phyloP scores from a whole-genome alignment of 768 basidiomycete genomes.

The Agrocybe praecox region DNA sequence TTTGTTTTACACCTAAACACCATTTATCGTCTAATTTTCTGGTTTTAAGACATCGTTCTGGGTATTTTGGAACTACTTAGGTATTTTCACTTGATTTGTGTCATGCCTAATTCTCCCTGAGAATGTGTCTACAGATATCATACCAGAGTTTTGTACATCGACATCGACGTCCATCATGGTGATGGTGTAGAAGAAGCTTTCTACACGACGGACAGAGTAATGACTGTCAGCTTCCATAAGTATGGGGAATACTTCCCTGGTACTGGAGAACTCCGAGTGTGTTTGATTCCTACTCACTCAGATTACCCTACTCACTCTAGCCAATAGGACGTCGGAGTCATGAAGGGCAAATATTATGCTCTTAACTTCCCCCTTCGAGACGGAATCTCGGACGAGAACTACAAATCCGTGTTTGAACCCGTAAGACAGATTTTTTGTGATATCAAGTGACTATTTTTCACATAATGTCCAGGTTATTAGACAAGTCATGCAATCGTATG shows the following conservation, averaged over 20 bases:
- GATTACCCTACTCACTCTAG: constrained; percentile 4
- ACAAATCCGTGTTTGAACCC: constrained; percentile 94
- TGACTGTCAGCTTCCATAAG: constrained; percentile 98
- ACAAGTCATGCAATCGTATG: constrained; percentile 93
- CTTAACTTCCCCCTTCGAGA: constrained; percentile 95
- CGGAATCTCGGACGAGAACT: constrained; percentile 94
- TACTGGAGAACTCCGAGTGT: constrained; percentile 91
- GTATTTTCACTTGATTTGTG: constrained; percentile 31
- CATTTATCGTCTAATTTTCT: constrained; percentile 1
- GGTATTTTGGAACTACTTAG: constrained; percentile 93
- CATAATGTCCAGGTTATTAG: constrained; percentile 69
- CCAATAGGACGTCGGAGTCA: constrained; percentile 83
- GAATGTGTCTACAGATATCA: constrained; percentile 66
- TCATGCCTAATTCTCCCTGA: too few species aligned
- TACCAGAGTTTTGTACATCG: constrained; percentile 93
- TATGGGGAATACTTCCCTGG: constrained; percentile 99
- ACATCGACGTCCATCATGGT: constrained; percentile 98
- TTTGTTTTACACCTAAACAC: constrained; percentile 3
- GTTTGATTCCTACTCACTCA: neutral
- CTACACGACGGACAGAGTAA: constrained; percentile 97
- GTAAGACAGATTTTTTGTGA: constrained; percentile 45
- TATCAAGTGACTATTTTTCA: neutral
- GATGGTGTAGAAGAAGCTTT: constrained; percentile 99
- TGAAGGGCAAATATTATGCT: constrained; percentile 93
- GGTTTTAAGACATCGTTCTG: constrained; percentile 85